Evolutionary conservation across 768 basidiomycete species (phyloP), one percentile per base, ranked within the genome.

Genomic region (Pisolithus microcarpus): DNA sequence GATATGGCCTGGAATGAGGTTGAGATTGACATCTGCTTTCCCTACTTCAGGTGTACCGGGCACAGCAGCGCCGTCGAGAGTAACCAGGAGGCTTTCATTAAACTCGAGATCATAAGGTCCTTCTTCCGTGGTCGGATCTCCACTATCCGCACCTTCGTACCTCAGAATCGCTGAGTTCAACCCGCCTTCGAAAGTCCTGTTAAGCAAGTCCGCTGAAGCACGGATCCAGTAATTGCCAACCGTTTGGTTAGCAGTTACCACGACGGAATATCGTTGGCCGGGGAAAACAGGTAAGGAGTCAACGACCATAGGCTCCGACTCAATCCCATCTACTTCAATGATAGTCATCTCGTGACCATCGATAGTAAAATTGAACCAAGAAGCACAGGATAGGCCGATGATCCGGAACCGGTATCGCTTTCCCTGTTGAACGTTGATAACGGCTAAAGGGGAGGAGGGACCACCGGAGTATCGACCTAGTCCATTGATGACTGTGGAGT

Each of bases 221-320:
- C 72, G 70, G 46, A 72, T 67, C 70, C 74, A 73, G 49, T 72
- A 75, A 52, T 73, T 74, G 36, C 55, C 65, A 15, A 69, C 48
- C 0, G 62, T 42, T 28, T 67, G 61, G 38, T 64, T 64, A 5
- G 67, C 70, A 26, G 53, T 52, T 7, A 75, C 56, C 5, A 77
- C 60, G 46, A 77, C 66, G 1, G 77, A 75, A 62, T 78, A 80
- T 15, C 79, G 72, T 60, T 80, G 79, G 2, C 67, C 76, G 1
- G 73, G 63, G 40, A 70, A 75, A 38, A 82, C 75, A 10, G 70
- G 63, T 26, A 77, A 59, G 6, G 64, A 65, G 49, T 77, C 73
- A 3, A 77, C 76, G 2, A 55, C 56, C 7, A 72, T 50, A 0
- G 78, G 75, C 46, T 69, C 50, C 9, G 65, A 61, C 51, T 70